A percentile compares a stretch with the other conserved stretches of the same genome.
Evolutionary conservation across 139 green algal genomes (phyloP).

Genomic region (Tetraselmis striata): DNA sequence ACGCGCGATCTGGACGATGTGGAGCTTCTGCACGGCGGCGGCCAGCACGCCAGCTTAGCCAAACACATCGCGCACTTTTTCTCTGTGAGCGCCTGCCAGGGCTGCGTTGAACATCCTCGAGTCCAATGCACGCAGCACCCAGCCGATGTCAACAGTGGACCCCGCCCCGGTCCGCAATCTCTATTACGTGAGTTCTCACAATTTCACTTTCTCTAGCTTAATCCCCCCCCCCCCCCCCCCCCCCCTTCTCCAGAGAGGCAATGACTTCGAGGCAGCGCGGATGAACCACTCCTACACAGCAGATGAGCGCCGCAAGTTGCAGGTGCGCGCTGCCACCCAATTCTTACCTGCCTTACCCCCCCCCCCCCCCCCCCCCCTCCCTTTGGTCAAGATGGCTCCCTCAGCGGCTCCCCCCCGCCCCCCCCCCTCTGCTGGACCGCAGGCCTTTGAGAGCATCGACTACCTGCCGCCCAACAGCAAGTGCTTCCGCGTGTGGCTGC

Average conservation of each 20-base stretch:
- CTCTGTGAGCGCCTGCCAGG: no score
- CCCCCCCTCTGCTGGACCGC: conserved; percentile 26
- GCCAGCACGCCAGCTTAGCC: not conserved
- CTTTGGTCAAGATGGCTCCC: not conserved
- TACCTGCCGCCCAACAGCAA: conserved; percentile 76
- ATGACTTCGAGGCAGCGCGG: conserved; percentile 38
- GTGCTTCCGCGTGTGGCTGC: conserved; percentile 66
- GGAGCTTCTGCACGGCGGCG: not conserved
- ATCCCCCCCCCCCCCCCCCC: no score
- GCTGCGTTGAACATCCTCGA: no score
- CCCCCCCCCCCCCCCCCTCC: not conserved
- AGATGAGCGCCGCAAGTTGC: conserved; percentile 10
- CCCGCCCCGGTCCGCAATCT: no score
- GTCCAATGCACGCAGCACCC: no score
- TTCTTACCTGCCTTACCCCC: not conserved
- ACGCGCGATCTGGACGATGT: not conserved
- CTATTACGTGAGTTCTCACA: no score
- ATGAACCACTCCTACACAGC: conserved; percentile 65
- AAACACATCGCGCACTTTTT: not conserved
- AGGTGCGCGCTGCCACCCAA: not conserved
- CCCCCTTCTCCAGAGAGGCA: conserved; percentile 9
- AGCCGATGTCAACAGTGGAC: no score
- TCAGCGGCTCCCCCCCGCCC: not conserved
- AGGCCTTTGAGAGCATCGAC: conserved; percentile 73
- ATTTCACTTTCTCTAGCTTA: no score